Evolutionary conservation across 768 basidiomycete genomes (phyloP).

Genomic region (Lenzites betulinus): DNA sequence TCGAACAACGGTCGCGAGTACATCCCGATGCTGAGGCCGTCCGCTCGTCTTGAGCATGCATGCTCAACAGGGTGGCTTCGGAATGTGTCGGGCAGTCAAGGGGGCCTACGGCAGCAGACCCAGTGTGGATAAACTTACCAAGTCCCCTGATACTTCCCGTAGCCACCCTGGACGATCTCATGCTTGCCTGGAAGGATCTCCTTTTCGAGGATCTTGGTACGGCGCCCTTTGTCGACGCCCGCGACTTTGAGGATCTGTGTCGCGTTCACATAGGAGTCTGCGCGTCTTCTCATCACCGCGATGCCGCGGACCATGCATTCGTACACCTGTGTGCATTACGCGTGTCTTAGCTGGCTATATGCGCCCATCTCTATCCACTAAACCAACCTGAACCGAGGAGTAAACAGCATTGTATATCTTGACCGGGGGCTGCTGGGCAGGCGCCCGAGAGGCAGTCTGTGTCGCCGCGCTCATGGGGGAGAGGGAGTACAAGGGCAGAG

Average conservation of each 20-base stretch:
- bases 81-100: too few relatives aligned
- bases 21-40: too few relatives aligned
- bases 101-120: too few relatives aligned
- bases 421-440: constrained; percentile 46
- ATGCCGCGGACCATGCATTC: constrained; percentile 99
- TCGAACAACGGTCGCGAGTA: background rate
- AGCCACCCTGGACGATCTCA: constrained; percentile 98
- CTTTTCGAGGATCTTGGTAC: constrained; percentile 96
- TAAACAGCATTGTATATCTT: constrained; percentile 95
- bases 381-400: constrained; percentile 77
- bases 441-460: constrained; percentile 31
- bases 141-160: constrained; percentile 99
- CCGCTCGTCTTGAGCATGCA: too few relatives aligned
- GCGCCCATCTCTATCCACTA: constrained; percentile 8
- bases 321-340: constrained; percentile 64
- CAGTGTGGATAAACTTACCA: constrained; percentile 58
- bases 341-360: constrained; percentile 17
- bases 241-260: constrained; percentile 99
- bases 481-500: constrained; percentile 19
- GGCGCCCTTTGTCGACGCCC: constrained; percentile 93
- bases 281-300: constrained; percentile 95
- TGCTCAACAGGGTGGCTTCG: too few relatives aligned
- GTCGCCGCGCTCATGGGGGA: constrained; percentile 23
- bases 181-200: constrained; percentile 94
- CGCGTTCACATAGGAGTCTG: constrained; percentile 96